phyloP scores from a whole-genome alignment of 2,329 filamentous ascomycete genomes.

The Chrysoporthe cubensis region DNA sequence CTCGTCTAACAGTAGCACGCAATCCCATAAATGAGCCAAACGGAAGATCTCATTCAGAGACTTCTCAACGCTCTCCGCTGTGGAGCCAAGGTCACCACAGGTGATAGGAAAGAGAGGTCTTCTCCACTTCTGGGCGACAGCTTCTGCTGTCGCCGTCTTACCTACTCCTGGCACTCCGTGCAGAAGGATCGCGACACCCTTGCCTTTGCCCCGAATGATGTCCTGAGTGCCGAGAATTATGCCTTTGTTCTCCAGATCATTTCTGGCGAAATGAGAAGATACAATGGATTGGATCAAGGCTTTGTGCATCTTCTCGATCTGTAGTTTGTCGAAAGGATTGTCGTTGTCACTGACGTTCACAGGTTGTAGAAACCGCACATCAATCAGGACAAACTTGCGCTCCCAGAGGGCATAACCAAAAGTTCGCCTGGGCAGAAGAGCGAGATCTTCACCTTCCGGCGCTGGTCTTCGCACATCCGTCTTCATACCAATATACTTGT shows the following conservation, averaged over 20 bases:
- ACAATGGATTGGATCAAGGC: neutral
- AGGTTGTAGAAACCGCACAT: neutral
- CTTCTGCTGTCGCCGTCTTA: constrained; percentile 46
- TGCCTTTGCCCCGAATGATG: constrained; percentile 37
- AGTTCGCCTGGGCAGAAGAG: constrained; percentile 1
- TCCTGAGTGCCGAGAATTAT: neutral
- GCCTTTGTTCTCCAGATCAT: neutral
- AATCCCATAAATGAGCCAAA: constrained; percentile 42
- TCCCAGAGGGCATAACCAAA: constrained; percentile 10
- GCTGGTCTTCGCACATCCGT: neutral
- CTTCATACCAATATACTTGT: neutral
- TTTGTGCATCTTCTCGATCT: neutral
- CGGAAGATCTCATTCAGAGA: constrained; percentile 36
- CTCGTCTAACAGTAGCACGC: constrained; percentile 45
- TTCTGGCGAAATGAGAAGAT: neutral
- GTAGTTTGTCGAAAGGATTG: neutral
- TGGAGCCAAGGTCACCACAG: constrained; percentile 37
- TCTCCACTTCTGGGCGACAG: constrained; percentile 37
- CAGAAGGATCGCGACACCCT: constrained; percentile 41
- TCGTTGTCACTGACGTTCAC: neutral
- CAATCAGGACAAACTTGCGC: neutral
- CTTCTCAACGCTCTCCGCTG: constrained; percentile 34
- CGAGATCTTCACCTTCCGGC: constrained; percentile 10
- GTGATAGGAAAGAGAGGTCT: constrained; percentile 40
- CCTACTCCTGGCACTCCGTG: constrained; percentile 43